Evolutionary conservation across 2,329 filamentous ascomycete genomes (phyloP), one percentile per base, ranked within the genome.

Genomic region (Myriosclerotinia curreyana): DNA sequence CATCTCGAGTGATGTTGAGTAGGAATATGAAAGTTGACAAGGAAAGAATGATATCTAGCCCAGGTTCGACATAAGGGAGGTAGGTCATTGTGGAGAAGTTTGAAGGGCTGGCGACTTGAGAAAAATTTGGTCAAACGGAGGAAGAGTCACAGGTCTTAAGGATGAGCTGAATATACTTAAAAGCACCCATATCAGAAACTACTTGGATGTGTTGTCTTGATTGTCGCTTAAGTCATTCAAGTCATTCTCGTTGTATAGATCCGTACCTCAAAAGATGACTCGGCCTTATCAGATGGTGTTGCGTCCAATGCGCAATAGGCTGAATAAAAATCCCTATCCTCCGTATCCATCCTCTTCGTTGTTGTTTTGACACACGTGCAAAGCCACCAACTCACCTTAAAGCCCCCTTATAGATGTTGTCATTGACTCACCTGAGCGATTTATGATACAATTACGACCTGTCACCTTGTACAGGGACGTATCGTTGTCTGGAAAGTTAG

Each of bases 61-160:
- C 61, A 22, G 61, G 61, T 31, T 63, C 61, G 11, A 59, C 25
- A 42, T 63, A 63, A 38, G 61, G 53, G 14, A 63, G 61, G 8
- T 59, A 63, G 9, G 61, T n/a, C 61, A 63, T 63, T 14, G 9
- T 38, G 15, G 5, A 20, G 25, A 8, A 28, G 7, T 42, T 31
- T 46, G 42, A 17, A 25, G 5, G n/a, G 25, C 8, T 42, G 25
- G 8, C 12, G 15, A 48, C 6, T 20, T 8, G 8, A 3, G 9
- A 34, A 6, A 34, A 25, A 5, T 17, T 8, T 8, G n/a, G 44
- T 40, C 20, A 28, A 31, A 20, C 17, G 9, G 17, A 17, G 9
- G 20, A 2, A 15, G 25, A 4, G 2, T 25, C 17, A 14, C 11
- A 22, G 20, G 22, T 22, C 14, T 31, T 25, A 42, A 44, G 22